Evolutionary conservation across 106 monocot genomes (phyloP).

Genomic region (Ottelia alismoides): DNA sequence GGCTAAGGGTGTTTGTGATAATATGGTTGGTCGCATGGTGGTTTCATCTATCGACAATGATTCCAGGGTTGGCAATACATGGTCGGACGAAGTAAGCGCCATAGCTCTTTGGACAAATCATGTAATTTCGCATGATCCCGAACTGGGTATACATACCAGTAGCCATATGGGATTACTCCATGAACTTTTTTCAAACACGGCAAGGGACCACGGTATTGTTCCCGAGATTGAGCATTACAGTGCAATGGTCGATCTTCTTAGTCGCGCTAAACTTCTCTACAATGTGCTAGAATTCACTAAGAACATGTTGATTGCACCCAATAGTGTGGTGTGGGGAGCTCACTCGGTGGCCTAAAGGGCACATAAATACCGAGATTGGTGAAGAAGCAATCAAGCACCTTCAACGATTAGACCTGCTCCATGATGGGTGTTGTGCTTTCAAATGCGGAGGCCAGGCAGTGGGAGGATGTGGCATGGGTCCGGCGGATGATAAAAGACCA

Average conservation of each 20-base stretch:
- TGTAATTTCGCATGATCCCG: slow-evolving; percentile 13
- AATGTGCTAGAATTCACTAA: slow-evolving; percentile 35
- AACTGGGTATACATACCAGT: slow-evolving; percentile 55
- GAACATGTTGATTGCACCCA: slow-evolving; percentile 44
- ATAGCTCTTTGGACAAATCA: slow-evolving; percentile 42
- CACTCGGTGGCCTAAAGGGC: slow-evolving; percentile 44
- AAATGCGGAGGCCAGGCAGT: too few species aligned
- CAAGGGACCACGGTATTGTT: slow-evolving; percentile 20
- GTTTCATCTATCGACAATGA: slow-evolving; percentile 58
- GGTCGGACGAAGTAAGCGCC: slow-evolving; percentile 35
- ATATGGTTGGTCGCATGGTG: slow-evolving; percentile 25
- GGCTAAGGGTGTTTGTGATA: slow-evolving; percentile 28
- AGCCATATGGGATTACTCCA: slow-evolving; percentile 58
- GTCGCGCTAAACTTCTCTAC: slow-evolving; percentile 38
- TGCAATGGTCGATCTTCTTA: slow-evolving; percentile 66
- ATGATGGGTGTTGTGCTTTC: too few species aligned
- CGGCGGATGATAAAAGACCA: too few species aligned
- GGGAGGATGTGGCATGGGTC: too few species aligned
- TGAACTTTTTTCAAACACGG: slow-evolving; percentile 34
- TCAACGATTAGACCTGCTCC: slow-evolving; percentile 34
- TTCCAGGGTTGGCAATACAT: slow-evolving; percentile 38
- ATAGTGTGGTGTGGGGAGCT: slow-evolving; percentile 56
- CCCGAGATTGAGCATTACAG: slow-evolving; percentile 71
- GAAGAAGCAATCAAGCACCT: slow-evolving; percentile 41
- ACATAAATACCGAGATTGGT: slow-evolving; percentile 36